Conservation (phyloP, 371 early-diverging fungal genomes). For the Mortierella sp. region DNA sequence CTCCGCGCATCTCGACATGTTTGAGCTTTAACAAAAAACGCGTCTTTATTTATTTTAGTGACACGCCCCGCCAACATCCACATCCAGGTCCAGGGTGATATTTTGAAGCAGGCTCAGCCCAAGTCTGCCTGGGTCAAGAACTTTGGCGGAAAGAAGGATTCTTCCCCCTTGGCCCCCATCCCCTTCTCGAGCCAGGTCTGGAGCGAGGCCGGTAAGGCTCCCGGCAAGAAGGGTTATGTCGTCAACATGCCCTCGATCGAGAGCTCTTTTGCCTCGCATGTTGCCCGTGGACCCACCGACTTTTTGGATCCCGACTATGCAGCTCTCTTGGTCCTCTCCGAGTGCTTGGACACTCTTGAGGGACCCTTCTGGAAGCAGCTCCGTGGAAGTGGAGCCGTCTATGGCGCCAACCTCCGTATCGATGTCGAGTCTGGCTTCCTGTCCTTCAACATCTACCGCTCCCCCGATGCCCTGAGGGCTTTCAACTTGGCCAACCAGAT, state of each 20-base stretch:
- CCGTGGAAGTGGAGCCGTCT: slow-evolving; percentile 78
- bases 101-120: slow-evolving; percentile 65
- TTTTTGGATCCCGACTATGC: slow-evolving; percentile 73
- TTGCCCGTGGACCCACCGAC: slow-evolving; percentile 62
- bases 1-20: neutral
- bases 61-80: slow-evolving; percentile 70
- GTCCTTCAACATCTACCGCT: slow-evolving; percentile 69
- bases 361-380: slow-evolving; percentile 78
- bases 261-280: slow-evolving; percentile 69
- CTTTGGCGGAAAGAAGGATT: slow-evolving; percentile 42
- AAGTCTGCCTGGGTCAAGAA: slow-evolving; percentile 62
- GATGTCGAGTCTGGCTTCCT: slow-evolving; percentile 67
- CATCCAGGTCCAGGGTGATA: slow-evolving; percentile 73
- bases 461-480: slow-evolving; percentile 73
- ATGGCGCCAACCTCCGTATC: slow-evolving; percentile 66
- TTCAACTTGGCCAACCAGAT: slow-evolving; percentile 71
- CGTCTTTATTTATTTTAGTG: slow-evolving; percentile 53
- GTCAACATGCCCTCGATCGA: slow-evolving; percentile 75
- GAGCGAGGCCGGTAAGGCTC: slow-evolving; percentile 64
- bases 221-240: slow-evolving; percentile 67
- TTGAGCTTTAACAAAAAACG: neutral
- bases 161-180: slow-evolving; percentile 57
- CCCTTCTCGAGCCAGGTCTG: slow-evolving; percentile 67
- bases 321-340: slow-evolving; percentile 71
- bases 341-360: slow-evolving; percentile 72